phyloP scores from a whole-genome alignment of 2,329 filamentous ascomycete species.

The Gnomoniopsis sp. region DNA sequence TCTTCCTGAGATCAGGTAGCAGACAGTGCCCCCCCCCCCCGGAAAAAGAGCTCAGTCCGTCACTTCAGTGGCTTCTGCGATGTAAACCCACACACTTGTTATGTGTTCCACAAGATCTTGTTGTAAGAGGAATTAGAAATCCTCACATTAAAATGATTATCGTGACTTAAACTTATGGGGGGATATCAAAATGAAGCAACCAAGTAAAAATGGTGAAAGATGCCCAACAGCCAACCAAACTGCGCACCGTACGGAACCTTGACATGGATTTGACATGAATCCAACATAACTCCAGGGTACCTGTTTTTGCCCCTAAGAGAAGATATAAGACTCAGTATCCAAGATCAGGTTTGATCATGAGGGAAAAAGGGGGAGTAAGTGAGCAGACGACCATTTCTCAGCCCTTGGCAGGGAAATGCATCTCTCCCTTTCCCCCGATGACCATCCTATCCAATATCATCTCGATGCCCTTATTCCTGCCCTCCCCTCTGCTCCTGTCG shows the following conservation, averaged over 20 bases:
- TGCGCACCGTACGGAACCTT: neutral
- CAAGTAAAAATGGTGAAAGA: neutral
- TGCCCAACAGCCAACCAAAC: neutral
- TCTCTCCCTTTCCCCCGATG: slow-evolving; percentile 19
- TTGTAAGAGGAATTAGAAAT: neutral
- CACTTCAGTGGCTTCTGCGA: neutral
- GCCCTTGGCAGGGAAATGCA: slow-evolving; percentile 16
- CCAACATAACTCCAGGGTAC: neutral
- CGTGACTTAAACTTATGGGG: neutral
- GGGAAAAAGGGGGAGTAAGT: neutral
- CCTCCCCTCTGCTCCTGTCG: slow-evolving; percentile 51
- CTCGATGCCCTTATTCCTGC: slow-evolving; percentile 55
- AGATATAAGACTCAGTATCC: neutral
- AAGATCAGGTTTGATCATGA: neutral
- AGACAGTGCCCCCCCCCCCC: no score
- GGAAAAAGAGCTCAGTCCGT: no score
- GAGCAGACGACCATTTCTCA: neutral
- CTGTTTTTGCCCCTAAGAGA: neutral
- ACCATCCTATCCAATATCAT: slow-evolving; percentile 68
- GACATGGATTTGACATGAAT: no score
- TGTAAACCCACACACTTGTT: neutral
- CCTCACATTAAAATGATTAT: neutral
- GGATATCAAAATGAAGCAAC: neutral
- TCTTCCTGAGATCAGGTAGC: no score
- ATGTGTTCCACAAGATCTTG: neutral